phyloP scores from a whole-genome alignment of 306 rosid species.

The Crotalaria pallida region DNA sequence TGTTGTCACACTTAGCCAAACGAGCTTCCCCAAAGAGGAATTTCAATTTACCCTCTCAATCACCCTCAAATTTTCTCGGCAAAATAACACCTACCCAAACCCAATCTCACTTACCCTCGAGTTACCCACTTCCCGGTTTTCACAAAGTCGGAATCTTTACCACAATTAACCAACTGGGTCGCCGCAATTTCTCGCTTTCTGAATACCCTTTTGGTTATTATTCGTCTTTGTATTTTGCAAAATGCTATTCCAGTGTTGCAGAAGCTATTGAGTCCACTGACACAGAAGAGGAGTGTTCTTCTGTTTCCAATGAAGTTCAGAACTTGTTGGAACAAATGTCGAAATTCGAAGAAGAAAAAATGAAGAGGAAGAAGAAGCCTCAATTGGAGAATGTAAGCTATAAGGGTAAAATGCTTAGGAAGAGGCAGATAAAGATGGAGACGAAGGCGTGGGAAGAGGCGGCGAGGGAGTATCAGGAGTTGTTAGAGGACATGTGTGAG shows the following conservation, averaged over 20 bases:
- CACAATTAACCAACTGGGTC: slow-evolving; percentile 18
- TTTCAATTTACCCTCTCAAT: slow-evolving; percentile 15
- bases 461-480: slow-evolving; percentile 61
- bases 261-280: slow-evolving; percentile 46
- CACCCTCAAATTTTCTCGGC: slow-evolving; percentile 3
- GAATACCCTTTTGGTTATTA: slow-evolving; percentile 10
- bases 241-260: slow-evolving; percentile 42
- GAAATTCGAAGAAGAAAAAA: slow-evolving; percentile 21
- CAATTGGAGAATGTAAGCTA: no score
- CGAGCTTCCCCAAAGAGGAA: slow-evolving; percentile 38
- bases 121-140: slow-evolving; percentile 9
- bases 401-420: slow-evolving; percentile 35
- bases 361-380: slow-evolving; percentile 19
- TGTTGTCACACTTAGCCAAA: slow-evolving; percentile 50
- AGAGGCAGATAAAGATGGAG: slow-evolving; percentile 59
- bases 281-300: slow-evolving; percentile 49
- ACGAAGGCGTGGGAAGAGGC: slow-evolving; percentile 78
- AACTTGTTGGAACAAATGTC: slow-evolving; percentile 28
- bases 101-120: neutral
- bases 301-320: slow-evolving; percentile 48
- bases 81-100: slow-evolving; percentile 8
- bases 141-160: neutral
- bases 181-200: slow-evolving; percentile 21
- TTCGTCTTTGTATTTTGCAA: slow-evolving; percentile 9
- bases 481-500: slow-evolving; percentile 57